Base-by-base conservation (phyloP, 371 early-diverging fungal genomes). In the Mucor indicus region DNA sequence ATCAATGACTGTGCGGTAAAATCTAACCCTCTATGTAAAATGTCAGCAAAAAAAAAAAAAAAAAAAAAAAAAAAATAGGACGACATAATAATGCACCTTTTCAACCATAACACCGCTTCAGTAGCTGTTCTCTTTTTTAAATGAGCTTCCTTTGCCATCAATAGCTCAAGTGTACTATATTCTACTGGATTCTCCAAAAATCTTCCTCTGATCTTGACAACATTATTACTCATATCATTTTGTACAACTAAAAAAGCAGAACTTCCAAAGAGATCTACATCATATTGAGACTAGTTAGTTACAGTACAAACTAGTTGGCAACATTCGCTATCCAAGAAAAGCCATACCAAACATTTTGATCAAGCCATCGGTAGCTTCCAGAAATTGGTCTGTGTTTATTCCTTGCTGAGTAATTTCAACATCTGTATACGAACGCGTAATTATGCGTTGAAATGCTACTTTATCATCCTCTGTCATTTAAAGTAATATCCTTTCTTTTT, bases 41-140 rank as follows among this genome's bases (percentile, higher is more conserved):
- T 10, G n/a, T 21, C 25, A 22, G 23, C 17, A 27, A 24, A 20
- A 29, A 30, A 10, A 10, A n/a, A n/a, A n/a, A n/a, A n/a, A n/a
- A n/a, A n/a, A n/a, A n/a, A n/a, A n/a, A n/a, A n/a, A n/a, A n/a
- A n/a, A n/a, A n/a, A n/a, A n/a, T n/a, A n/a, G n/a, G n/a, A n/a
- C n/a, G n/a, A n/a, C 7, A 21, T 39, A 21, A 4, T 38, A 25
- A 29, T 10, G 38, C 20, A 86, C 87, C 93, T 81, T 56, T 86
- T 90, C 41, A 97, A 76, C 98, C 98, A 97, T 54, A 97, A 70
- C 17, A 97, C 77, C 4, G 92, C 95, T 61, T 92, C 91, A 13
- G 94, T 90, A 27, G 94, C 96, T 9, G 77, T 77, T 48, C 85
- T 78, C 66, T 86, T 86, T 67, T 87, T 85, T 51, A 83, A 83